Conservation (phyloP, 208 protist genomes). For the Trypanosoma caninum region DNA sequence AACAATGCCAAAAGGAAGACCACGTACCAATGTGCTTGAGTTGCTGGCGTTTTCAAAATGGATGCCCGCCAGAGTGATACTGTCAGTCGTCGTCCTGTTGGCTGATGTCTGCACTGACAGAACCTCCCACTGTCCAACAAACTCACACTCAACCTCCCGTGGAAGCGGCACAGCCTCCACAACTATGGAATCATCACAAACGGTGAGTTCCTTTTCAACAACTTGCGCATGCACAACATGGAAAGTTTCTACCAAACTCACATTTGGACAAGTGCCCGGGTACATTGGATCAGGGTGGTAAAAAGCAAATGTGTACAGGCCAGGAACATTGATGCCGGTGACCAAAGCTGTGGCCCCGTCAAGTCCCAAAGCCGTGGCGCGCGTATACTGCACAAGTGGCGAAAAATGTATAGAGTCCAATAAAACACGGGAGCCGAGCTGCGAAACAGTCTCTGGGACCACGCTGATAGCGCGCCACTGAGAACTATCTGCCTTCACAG, state of each 20-base stretch:
- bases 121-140: conserved; percentile 79
- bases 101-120: conserved; percentile 63
- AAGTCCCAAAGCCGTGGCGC: conserved; percentile 30
- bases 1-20: conserved; percentile 83
- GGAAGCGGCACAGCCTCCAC: conserved; percentile 71
- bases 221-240: conserved; percentile 77
- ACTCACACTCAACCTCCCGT: conserved; percentile 50
- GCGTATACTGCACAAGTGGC: conserved; percentile 36
- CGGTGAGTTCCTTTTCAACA: conserved; percentile 49
- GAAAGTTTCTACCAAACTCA: conserved; percentile 51
- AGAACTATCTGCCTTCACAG: conserved; percentile 22
- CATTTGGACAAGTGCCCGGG: conserved; percentile 59
- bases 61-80: conserved; percentile 60
- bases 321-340: conserved; percentile 48
- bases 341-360: conserved; percentile 62
- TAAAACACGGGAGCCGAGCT: conserved; percentile 37
- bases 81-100: conserved; percentile 46
- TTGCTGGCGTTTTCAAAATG: conserved; percentile 44
- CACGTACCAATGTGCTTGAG: conserved; percentile 53
- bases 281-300: conserved; percentile 55
- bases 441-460: conserved; percentile 26
- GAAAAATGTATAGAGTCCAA: conserved; percentile 50
- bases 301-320: conserved; percentile 75
- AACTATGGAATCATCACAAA: conserved; percentile 63
- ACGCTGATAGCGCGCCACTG: conserved; percentile 39